Evolutionary conservation across 805 yeast species (phyloP).

Genomic region (Zygosaccharomyces kombuchaensis): DNA sequence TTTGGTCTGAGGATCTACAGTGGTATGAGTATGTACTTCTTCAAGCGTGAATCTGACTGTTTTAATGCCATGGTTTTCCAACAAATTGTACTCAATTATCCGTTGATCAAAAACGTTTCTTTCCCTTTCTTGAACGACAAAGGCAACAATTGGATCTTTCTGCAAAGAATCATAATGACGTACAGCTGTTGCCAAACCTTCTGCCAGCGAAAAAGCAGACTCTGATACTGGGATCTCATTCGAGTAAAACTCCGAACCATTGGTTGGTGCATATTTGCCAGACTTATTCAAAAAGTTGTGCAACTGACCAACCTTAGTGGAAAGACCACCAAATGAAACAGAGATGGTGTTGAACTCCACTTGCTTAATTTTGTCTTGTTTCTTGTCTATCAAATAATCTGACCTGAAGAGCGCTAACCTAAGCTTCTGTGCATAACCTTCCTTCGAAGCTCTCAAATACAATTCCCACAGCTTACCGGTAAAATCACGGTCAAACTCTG

Average conservation of each 20-base stretch:
- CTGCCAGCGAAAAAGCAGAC: constrained; percentile 58
- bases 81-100: constrained; percentile 66
- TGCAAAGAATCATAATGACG: constrained; percentile 42
- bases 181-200: constrained; percentile 66
- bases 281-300: constrained; percentile 61
- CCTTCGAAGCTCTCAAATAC: constrained; percentile 45
- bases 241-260: constrained; percentile 41
- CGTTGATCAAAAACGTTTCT: constrained; percentile 91
- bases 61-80: constrained; percentile 51
- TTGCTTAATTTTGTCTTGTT: constrained; percentile 62
- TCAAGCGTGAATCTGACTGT: constrained; percentile 65
- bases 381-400: constrained; percentile 70
- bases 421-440: constrained; percentile 57
- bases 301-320: constrained; percentile 70
- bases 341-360: constrained; percentile 96
- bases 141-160: constrained; percentile 52
- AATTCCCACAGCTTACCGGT: constrained; percentile 73
- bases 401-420: constrained; percentile 84
- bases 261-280: constrained; percentile 48
- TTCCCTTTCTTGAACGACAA: constrained; percentile 81
- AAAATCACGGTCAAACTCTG: constrained; percentile 64
- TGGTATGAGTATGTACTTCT: constrained; percentile 46
- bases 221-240: constrained; percentile 58
- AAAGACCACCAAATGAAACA: constrained; percentile 90
- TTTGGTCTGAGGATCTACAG: constrained; percentile 36